phyloP scores from a whole-genome alignment of 768 basidiomycete species.

The Trametes elegans region DNA sequence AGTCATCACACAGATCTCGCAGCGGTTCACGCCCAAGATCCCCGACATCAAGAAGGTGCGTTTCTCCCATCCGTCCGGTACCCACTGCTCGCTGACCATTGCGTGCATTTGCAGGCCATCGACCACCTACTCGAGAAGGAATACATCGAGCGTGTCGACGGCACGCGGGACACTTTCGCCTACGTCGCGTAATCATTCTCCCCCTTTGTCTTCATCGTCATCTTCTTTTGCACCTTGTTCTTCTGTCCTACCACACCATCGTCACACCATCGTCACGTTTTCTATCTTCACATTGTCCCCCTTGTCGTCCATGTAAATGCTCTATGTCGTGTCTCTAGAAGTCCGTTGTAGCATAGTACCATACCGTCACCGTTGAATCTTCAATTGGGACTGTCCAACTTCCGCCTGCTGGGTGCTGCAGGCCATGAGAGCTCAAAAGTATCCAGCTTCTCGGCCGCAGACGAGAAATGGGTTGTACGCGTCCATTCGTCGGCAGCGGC shows the following conservation, averaged over 20 bases:
- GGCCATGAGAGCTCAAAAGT: too few relatives aligned
- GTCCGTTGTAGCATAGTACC: conserved; percentile 23
- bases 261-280: neutral
- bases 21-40: conserved; percentile 89
- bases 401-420: too few relatives aligned
- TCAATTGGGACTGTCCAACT: neutral
- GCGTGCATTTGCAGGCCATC: conserved; percentile 63
- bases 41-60: conserved; percentile 93
- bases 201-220: neutral
- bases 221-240: neutral
- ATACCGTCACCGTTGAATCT: conserved; percentile 7
- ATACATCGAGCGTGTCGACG: conserved; percentile 93
- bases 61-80: neutral
- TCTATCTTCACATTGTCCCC: too few relatives aligned
- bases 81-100: neutral
- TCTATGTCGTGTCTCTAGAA: conserved; percentile 20
- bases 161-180: conserved; percentile 84
- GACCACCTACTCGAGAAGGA: conserved; percentile 94
- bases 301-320: conserved; percentile 13
- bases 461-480: too few relatives aligned
- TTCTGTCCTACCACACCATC: neutral
- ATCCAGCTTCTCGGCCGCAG: too few relatives aligned
- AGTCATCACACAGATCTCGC: conserved; percentile 84
- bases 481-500: too few relatives aligned
- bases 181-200: conserved; percentile 57